These are phyloP conservation scores for Lonicera japonica DNA, from an alignment of 129 eudicot species.

Conservation along the genomic window DNA sequence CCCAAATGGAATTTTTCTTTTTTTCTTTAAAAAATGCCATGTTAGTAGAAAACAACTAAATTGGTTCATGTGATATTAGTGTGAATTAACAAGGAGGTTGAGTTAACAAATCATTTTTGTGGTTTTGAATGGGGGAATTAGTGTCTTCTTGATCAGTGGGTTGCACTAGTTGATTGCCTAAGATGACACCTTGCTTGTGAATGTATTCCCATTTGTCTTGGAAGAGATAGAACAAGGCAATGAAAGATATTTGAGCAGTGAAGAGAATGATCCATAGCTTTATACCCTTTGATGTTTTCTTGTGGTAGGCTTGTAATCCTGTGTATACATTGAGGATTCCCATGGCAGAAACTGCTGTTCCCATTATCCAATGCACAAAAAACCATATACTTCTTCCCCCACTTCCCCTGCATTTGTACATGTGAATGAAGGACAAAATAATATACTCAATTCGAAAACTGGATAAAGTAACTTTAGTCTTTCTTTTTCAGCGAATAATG, in stretches of 20 bases:
- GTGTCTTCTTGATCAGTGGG: constrained; percentile 53
- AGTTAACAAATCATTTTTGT: constrained; percentile 16
- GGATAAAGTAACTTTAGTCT: too few species aligned
- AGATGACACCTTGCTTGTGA: constrained; percentile 41
- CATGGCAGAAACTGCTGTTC: constrained; percentile 46
- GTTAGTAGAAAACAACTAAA: too few species aligned
- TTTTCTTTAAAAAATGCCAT: too few species aligned
- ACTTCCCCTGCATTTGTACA: constrained; percentile 57
- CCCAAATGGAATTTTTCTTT: too few species aligned
- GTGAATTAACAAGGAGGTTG: constrained; percentile 25
- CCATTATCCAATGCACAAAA: constrained; percentile 72
- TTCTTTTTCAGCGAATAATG: too few species aligned
- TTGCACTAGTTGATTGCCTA: constrained; percentile 40
- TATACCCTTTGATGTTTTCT: constrained; percentile 43
- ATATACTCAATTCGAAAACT: too few species aligned
- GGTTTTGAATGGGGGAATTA: constrained; percentile 18
- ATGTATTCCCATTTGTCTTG: constrained; percentile 82
- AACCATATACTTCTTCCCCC: constrained; percentile 59
- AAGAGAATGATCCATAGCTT: constrained; percentile 55
- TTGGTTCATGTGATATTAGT: neutral
- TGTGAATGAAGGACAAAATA: too few species aligned
- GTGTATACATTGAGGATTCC: constrained; percentile 75
- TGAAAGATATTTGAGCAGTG: constrained; percentile 48
- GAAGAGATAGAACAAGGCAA: constrained; percentile 56
- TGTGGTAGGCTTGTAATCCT: constrained; percentile 72